Conservation (phyloP, 805 yeast species). For the Barnettozyma sp. region DNA sequence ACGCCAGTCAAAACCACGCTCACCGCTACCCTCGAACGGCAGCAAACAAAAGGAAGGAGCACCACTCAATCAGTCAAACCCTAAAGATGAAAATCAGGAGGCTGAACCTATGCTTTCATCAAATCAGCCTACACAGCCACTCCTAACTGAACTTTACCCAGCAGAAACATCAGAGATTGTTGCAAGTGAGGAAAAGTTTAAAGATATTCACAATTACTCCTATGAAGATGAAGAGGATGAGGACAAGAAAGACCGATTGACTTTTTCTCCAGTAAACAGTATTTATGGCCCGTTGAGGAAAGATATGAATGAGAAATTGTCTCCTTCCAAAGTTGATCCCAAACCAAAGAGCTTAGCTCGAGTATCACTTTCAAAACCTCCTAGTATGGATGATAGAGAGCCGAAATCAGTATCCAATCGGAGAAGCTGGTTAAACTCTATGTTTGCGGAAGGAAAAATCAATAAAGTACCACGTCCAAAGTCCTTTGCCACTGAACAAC, state of each 20-base stretch:
- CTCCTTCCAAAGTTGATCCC: slow-evolving; percentile 7
- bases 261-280: slow-evolving; percentile 25
- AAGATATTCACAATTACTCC: no score
- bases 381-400: slow-evolving; percentile 15
- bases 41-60: no score
- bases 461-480: slow-evolving; percentile 16
- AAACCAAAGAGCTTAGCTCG: slow-evolving; percentile 19
- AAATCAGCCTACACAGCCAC: slow-evolving; percentile 2
- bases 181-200: no score
- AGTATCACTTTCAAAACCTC: slow-evolving; percentile 19
- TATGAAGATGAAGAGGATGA: slow-evolving; percentile 11
- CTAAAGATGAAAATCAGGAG: no score
- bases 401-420: slow-evolving; percentile 15
- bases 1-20: slow-evolving; percentile 1
- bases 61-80: no score
- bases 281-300: slow-evolving; percentile 22
- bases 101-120: not conserved
- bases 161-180: slow-evolving; percentile 4
- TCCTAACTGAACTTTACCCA: not conserved
- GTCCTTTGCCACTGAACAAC: slow-evolving; percentile 14
- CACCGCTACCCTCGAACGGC: not conserved
- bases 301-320: slow-evolving; percentile 20
- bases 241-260: slow-evolving; percentile 13
- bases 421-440: slow-evolving; percentile 18
- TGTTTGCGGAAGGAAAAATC: slow-evolving; percentile 15